Base-by-base conservation (phyloP, 2,329 filamentous ascomycete species). In the Neonectria faginata region DNA sequence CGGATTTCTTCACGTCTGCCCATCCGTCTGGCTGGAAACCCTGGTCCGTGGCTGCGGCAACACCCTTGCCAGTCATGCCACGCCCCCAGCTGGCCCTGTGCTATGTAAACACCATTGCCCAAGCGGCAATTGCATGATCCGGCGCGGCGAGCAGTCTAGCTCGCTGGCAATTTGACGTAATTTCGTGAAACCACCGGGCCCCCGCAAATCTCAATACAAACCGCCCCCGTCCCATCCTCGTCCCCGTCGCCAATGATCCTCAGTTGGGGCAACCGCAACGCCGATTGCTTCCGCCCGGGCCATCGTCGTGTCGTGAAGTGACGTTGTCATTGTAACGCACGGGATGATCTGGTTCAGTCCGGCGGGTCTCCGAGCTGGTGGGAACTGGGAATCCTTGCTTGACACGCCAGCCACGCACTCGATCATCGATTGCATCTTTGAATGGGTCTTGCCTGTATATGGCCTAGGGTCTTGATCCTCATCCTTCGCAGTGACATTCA, bases 331-430 rank as follows among this genome's bases (percentile, higher is more conserved):
- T 25, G 39, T 11, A 25, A 25, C 25, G 5, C 25, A 25, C 25
- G 25, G 25, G 25, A 25, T 25, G 25, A 25, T 25, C 25, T 25
- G 25, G 12, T 12, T 36, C 63, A 54, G 53, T 42, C 33, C 47
- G 60, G 70, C 66, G 68, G 60, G 66, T 72, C 66, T 57, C 18
- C 41, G 33, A 69, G 62, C 58, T 70, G 65, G 52, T 41, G 39
- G 41, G 59, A 42, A 57, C 20, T 20, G 9, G 22, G 25, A 50
- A 63, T 47, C 51, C 56, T 44, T 51, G 31, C 56, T 44, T 51
- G 31, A 52, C 60, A 53, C 60, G 51, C 50, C 60, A 59, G 50
- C 60, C 60, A 59, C 50, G n/a, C 31, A n/a, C 57, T 44, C 39
- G 48, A 58, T 50, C 41, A 20, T 36, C 47, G 48, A 57, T 42